phyloP scores from a whole-genome alignment of 2,329 filamentous ascomycete genomes.

The Fusarium haematococcum region DNA sequence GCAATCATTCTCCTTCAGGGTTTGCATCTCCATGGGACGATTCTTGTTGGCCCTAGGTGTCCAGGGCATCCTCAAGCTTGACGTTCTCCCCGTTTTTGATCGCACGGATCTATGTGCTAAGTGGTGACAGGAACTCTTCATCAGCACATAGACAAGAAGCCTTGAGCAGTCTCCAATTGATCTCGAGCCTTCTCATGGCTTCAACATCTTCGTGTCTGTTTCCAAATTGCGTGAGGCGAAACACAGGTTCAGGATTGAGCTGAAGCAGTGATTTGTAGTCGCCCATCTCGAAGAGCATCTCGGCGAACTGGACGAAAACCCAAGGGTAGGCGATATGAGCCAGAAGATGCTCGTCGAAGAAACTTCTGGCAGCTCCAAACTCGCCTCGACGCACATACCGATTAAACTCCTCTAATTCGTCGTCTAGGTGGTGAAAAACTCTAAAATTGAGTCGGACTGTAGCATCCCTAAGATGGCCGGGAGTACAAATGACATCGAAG shows the following conservation, averaged over 20 bases:
- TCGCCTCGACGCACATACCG: neutral
- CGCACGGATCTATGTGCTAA: no score
- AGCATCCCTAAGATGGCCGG: neutral
- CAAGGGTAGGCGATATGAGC: neutral
- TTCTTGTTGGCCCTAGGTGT: no score
- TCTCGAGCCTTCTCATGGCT: neutral
- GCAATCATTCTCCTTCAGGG: neutral
- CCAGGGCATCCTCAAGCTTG: no score
- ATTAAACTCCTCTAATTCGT: neutral
- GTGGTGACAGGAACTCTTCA: no score
- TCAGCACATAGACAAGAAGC: no score
- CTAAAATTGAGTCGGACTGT: neutral
- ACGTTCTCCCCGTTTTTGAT: no score
- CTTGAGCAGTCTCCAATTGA: neutral
- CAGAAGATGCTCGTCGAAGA: neutral
- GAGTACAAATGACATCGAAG: no score
- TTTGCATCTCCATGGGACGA: no score
- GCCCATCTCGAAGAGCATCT: neutral
- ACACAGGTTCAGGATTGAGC: neutral
- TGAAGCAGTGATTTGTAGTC: neutral
- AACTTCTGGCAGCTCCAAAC: neutral
- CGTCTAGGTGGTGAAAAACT: neutral
- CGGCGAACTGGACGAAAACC: neutral
- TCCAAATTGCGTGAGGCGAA: neutral
- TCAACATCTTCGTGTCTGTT: neutral